Evolutionary conservation across 441 rosid genomes (phyloP), one percentile per base, ranked within the genome.

Genomic region (Dalechampia spathulata): DNA sequence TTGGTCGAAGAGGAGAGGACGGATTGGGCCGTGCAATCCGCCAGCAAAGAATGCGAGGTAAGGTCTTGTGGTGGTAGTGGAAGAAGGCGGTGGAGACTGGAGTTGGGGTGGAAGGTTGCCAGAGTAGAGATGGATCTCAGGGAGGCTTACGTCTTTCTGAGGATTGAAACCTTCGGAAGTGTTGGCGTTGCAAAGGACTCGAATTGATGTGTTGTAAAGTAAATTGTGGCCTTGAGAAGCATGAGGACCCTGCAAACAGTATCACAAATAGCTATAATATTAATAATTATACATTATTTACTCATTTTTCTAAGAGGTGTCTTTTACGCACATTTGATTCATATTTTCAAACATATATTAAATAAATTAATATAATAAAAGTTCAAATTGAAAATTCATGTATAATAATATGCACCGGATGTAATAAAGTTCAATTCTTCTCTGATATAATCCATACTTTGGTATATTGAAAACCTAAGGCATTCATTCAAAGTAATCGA

Each of bases 161-260:
- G 92, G 94, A 57, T 74, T 79, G 71, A 92, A 92, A 36, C 96
- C 96, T 76, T 92, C 97, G 48, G 99, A 88, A 14, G 81, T 60
- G 71, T 92, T 89, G 66, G 99, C 99, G 53, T 92, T 92, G 71
- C 99, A 92, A 13, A 92, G 55, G 16, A 75, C 97, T 27, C 97
- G 71, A 56, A 89, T 88, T 20, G 99, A 92, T 36, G 58, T 77
- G 64, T 74, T 74, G 80, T 70, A 83, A 11, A 92, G 79, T 40
- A 41, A 42, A 0, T 68, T 27, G 59, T 72, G 66, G 16, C 77
- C 96, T 22, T 16, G 4, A 41, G 99, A 84, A 65, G 83, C 87
- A 28, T 69, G 62, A 7, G 97, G 97, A 10, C 94, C 99, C 99
- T 92, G 69, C 54, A 57, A 52, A n/a, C n/a, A n/a, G n/a, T n/a